Base-by-base conservation (phyloP, 192 early-diverging fungal genomes). In the Coemansia biformis region DNA sequence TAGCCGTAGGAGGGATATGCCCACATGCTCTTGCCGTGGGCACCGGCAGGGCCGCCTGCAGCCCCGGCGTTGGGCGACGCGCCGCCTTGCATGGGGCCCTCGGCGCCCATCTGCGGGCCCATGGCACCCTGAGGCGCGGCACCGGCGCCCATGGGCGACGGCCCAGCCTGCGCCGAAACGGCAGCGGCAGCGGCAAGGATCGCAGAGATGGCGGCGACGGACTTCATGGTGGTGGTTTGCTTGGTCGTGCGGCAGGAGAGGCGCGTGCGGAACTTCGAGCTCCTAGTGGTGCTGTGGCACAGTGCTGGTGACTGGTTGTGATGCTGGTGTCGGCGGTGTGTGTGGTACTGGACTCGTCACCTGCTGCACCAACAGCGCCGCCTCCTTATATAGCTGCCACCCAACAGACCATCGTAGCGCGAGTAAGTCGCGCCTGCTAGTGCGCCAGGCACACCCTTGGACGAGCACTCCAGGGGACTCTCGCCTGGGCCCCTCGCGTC, bases 11-110 rank as follows among this genome's bases (percentile, higher is more conserved):
- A 64, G 4, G 68, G 68, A 32, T 72, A 72, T 0, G 68, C 68
- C 68, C 68, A 72, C 68, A 72, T 72, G 42, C 43, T 47, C 57
- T 72, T 72, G 46, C 68, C 68, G 19, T 61, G 68, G 8, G 57
- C 15, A 19, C 60, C 61, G 29, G 68, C 68, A 59, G 68, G 56
- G 44, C 68, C 51, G 56, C n/a, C n/a, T n/a, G n/a, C n/a, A n/a
- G 68, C 38, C 3, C 57, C 61, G 56, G 68, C 60, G 34, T 49
- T 51, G 30, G 50, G 51, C 9, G 50, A 48, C n/a, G n/a, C n/a
- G n/a, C n/a, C n/a, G 31, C 50, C 54, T 21, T 63, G 54, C 15
- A 47, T 12, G 16, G 55, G 19, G 17, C 59, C 47, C 37, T 63
- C 67, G 28, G 67, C 39, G 38, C 55, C 51, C 51, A 58, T 57